A percentile compares a stretch with the other conserved stretches of the same genome.
These are phyloP conservation scores for Chlamydomonas sp. DNA, from an alignment of 139 green algal genomes.

Conservation along the genomic window DNA sequence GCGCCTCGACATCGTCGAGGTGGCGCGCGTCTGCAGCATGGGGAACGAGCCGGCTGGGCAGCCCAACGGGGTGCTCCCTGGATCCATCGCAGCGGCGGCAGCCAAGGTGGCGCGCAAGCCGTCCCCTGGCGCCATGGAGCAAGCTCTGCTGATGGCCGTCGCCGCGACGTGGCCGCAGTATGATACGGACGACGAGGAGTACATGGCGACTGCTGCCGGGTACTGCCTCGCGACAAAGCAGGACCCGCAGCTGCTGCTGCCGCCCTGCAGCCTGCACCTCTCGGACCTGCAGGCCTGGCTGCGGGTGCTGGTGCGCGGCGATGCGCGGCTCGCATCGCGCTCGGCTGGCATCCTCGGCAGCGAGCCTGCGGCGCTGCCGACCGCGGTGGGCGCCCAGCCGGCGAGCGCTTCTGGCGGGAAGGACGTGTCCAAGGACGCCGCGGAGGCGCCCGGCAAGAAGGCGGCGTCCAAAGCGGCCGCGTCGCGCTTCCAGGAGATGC, in stretches of 20 bases:
- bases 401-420: too few species aligned
- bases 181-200: constrained; percentile 15
- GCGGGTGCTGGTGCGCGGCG: background rate
- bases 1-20: constrained; percentile 1
- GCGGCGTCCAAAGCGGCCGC: too few species aligned
- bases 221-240: constrained; percentile 9
- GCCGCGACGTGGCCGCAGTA: constrained; percentile 11
- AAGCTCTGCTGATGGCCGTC: background rate
- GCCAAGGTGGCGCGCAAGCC: background rate
- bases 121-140: background rate
- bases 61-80: background rate
- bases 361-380: too few species aligned
- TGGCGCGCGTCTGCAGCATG: background rate
- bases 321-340: constrained; percentile 7
- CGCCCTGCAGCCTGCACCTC: constrained; percentile 14
- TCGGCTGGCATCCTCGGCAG: too few species aligned
- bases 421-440: too few species aligned
- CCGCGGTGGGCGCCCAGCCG: too few species aligned
- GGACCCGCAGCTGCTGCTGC: background rate
- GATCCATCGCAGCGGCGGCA: too few species aligned
- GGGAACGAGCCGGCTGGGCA: background rate
- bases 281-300: constrained; percentile 13
- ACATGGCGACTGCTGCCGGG: constrained; percentile 10
- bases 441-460: too few species aligned
- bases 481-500: constrained; percentile 13